Conservation (phyloP, 1,284 basidiomycete species). For the Irpex lacteus region DNA sequence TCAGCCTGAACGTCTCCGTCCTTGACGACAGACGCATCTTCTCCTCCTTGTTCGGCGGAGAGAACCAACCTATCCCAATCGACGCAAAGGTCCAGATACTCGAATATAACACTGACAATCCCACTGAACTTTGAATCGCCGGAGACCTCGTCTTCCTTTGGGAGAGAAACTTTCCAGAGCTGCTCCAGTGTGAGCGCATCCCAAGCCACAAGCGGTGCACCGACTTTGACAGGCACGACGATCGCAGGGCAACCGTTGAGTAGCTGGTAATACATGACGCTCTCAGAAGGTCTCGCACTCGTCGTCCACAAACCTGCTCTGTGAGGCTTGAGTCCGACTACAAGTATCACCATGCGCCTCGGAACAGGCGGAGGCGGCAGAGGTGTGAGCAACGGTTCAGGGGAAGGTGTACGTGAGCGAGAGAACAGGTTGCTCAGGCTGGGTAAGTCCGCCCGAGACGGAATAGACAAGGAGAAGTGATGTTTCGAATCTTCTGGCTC, state of each 20-base stretch:
- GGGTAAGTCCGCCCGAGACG: constrained; percentile 20
- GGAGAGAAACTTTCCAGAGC: constrained; percentile 50
- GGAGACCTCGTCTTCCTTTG: constrained; percentile 28
- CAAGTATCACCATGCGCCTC: constrained; percentile 51
- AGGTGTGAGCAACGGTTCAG: constrained; percentile 42
- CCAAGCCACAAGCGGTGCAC: constrained; percentile 62
- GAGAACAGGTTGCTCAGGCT: constrained; percentile 38
- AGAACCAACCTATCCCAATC: constrained; percentile 54
- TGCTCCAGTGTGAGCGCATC: constrained; percentile 56
- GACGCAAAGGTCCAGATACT: constrained; percentile 58
- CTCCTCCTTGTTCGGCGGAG: constrained; percentile 19
- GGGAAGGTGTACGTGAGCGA: constrained; percentile 49
- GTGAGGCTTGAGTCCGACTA: constrained; percentile 60
- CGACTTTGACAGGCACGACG: constrained; percentile 55
- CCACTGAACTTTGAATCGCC: constrained; percentile 41
- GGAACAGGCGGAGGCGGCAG: constrained; percentile 42
- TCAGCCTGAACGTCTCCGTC: constrained; percentile 19
- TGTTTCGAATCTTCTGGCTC: constrained; percentile 4
- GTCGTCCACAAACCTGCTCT: constrained; percentile 52
- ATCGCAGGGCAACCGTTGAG: constrained; percentile 61
- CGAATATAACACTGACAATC: constrained; percentile 50
- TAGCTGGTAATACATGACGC: constrained; percentile 58
- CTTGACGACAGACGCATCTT: constrained; percentile 17
- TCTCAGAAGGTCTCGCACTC: constrained; percentile 55
- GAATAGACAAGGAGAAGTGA: constrained; percentile 16